Evolutionary conservation across 352 stramenopile genomes (phyloP).

Genomic region (Phytophthora ramorum): DNA sequence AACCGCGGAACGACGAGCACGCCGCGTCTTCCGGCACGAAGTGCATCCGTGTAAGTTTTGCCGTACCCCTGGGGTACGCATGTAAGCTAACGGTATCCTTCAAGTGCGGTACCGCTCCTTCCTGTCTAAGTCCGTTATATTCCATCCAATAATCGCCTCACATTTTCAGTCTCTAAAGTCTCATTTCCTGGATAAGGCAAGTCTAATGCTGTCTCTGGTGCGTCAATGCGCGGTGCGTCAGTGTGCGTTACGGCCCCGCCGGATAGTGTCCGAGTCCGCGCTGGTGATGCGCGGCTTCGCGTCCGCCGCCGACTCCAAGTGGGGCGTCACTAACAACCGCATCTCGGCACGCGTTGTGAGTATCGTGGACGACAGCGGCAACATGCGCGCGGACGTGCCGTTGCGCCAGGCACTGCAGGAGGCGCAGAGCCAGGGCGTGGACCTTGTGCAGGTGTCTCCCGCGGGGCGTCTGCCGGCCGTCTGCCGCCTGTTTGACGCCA

Average conservation of each 20-base stretch:
- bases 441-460: slow-evolving; percentile 79
- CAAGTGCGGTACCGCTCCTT: background rate
- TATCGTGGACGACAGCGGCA: slow-evolving; percentile 60
- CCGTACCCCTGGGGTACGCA: background rate
- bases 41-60: slow-evolving; percentile 14
- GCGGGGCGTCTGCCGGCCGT: slow-evolving; percentile 44
- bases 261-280: background rate
- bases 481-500: slow-evolving; percentile 77
- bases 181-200: slow-evolving; percentile 1
- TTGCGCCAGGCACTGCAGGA: slow-evolving; percentile 61
- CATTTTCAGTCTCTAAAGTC: slow-evolving; percentile 25
- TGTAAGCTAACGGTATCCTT: background rate
- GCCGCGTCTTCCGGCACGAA: slow-evolving; percentile 57
- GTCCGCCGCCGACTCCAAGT: slow-evolving; percentile 43
- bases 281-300: slow-evolving; percentile 32
- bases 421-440: slow-evolving; percentile 52
- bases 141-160: slow-evolving; percentile 11
- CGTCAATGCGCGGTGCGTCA: slow-evolving; percentile 13
- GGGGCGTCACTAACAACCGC: slow-evolving; percentile 62
- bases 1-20: slow-evolving; percentile 55
- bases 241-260: slow-evolving; percentile 16
- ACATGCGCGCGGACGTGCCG: slow-evolving; percentile 58
- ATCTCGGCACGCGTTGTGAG: slow-evolving; percentile 65
- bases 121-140: background rate
- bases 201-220: slow-evolving; percentile 21